A percentile compares a stretch with the other conserved stretches of the same genome.
Conservation (phyloP, 2,329 filamentous ascomycete genomes). For the Beauveria australis region DNA sequence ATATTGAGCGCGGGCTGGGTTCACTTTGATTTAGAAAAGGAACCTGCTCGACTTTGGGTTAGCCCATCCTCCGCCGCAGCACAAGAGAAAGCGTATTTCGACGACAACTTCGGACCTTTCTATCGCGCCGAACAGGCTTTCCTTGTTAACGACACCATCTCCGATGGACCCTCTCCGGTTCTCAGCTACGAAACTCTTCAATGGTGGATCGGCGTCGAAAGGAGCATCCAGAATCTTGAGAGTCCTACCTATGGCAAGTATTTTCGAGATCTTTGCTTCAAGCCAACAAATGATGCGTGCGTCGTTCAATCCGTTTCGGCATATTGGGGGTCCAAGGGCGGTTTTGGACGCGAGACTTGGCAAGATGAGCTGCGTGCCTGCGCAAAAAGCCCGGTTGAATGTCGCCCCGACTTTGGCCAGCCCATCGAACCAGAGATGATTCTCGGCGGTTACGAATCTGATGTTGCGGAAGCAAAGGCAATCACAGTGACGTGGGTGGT, state of each 20-base stretch:
- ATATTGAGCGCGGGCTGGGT: conserved; percentile 83
- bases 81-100: conserved; percentile 89
- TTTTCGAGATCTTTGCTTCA: conserved; percentile 84
- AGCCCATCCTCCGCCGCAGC: conserved; percentile 86
- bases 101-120: conserved; percentile 87
- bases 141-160: conserved; percentile 74
- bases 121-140: conserved; percentile 92
- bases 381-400: conserved; percentile 70
- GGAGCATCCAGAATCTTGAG: conserved; percentile 63
- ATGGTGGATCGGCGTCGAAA: conserved; percentile 93
- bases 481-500: conserved; percentile 93
- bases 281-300: conserved; percentile 81
- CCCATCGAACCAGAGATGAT: conserved; percentile 80
- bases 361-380: conserved; percentile 63
- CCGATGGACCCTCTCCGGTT: conserved; percentile 61
- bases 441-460: conserved; percentile 67
- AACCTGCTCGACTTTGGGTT: conserved; percentile 94
- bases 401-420: conserved; percentile 81
- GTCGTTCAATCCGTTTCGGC: conserved; percentile 88
- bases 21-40: conserved; percentile 78
- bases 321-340: conserved; percentile 64
- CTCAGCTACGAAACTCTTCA: conserved; percentile 78
- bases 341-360: conserved; percentile 49
- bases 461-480: conserved; percentile 66
- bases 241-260: conserved; percentile 60